A percentile compares a stretch with the other conserved stretches of the same genome.
phyloP scores from a whole-genome alignment of 495 filamentous ascomycete species.

The Hypoxylon crocopeplum region DNA sequence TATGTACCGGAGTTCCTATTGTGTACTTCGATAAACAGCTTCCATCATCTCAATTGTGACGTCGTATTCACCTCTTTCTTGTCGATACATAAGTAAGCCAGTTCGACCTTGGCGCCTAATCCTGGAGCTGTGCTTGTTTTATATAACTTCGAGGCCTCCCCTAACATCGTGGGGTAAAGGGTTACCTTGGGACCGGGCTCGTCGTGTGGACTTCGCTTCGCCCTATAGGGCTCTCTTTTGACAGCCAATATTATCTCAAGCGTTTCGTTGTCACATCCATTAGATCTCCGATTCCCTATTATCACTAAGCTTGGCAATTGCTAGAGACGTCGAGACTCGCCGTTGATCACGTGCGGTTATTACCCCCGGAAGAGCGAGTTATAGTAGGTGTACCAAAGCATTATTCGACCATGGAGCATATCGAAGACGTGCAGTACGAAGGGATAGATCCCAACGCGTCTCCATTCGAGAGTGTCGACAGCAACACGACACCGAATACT shows the following conservation, averaged over 20 bases:
- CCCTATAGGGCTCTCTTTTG: slow-evolving; percentile 19
- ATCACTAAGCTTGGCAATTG: not conserved
- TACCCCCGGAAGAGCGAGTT: not conserved
- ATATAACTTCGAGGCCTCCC: slow-evolving; percentile 29
- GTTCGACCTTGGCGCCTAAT: slow-evolving; percentile 16
- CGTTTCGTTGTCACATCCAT: not conserved
- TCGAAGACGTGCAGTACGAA: slow-evolving; percentile 38
- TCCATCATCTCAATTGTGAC: slow-evolving; percentile 12
- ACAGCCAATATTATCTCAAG: slow-evolving; percentile 5
- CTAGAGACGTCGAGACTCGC: not conserved
- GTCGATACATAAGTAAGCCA: slow-evolving; percentile 25
- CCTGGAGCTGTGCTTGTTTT: slow-evolving; percentile 16
- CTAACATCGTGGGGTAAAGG: slow-evolving; percentile 23
- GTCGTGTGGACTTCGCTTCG: slow-evolving; percentile 22
- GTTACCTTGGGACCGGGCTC: slow-evolving; percentile 28
- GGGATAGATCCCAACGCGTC: slow-evolving; percentile 49
- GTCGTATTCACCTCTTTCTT: slow-evolving; percentile 22
- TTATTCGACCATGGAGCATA: slow-evolving; percentile 24
- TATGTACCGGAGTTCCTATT: slow-evolving; percentile 24
- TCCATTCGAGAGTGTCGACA: slow-evolving; percentile 48
- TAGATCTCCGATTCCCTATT: not conserved
- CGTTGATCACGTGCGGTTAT: slow-evolving; percentile 17
- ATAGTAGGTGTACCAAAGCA: slow-evolving; percentile 1
- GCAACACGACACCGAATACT: slow-evolving; percentile 55
- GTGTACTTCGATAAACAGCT: slow-evolving; percentile 22